Evolutionary conservation across 139 green algal species (phyloP).

Genomic region (Gonium pectorale): DNA sequence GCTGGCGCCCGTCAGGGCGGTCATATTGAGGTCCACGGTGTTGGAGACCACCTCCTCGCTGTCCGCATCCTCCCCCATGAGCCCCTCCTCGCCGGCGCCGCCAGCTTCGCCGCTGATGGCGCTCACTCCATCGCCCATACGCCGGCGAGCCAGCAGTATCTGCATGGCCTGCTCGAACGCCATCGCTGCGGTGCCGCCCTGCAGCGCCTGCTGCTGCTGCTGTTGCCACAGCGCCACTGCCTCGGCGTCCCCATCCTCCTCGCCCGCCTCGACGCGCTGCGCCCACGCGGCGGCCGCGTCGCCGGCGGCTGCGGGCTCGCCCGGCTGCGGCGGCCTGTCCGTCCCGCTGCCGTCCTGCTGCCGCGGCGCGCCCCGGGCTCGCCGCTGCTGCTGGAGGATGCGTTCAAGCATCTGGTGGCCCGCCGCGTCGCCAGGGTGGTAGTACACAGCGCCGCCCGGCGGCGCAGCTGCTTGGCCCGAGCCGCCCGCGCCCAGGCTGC

Average conservation of each 20-base stretch:
- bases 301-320: not conserved
- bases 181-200: constrained; percentile 8
- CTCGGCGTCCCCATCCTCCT: not conserved
- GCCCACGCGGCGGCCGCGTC: not conserved
- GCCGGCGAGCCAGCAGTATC: constrained; percentile 27
- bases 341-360: constrained; percentile 24
- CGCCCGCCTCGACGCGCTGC: not conserved
- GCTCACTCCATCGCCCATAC: constrained; percentile 19
- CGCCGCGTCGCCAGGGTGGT: not conserved
- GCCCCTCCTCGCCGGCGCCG: not conserved
- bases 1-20: constrained; percentile 41
- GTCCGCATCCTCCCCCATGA: constrained; percentile 21
- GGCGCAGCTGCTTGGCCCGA: not conserved
- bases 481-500: not conserved
- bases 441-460: constrained; percentile 8
- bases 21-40: constrained; percentile 38
- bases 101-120: not conserved
- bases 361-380: not conserved
- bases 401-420: constrained; percentile 6
- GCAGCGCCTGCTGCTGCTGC: constrained; percentile 10
- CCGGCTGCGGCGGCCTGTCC: not conserved
- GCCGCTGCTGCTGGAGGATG: constrained; percentile 36
- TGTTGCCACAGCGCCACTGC: not conserved
- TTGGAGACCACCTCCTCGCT: constrained; percentile 57
- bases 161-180: constrained; percentile 37